A percentile compares a stretch with the other conserved stretches of the same genome.
These are phyloP conservation scores for Aspergillus sp. DNA, from an alignment of 2,329 filamentous ascomycete species.

Conservation along the genomic window DNA sequence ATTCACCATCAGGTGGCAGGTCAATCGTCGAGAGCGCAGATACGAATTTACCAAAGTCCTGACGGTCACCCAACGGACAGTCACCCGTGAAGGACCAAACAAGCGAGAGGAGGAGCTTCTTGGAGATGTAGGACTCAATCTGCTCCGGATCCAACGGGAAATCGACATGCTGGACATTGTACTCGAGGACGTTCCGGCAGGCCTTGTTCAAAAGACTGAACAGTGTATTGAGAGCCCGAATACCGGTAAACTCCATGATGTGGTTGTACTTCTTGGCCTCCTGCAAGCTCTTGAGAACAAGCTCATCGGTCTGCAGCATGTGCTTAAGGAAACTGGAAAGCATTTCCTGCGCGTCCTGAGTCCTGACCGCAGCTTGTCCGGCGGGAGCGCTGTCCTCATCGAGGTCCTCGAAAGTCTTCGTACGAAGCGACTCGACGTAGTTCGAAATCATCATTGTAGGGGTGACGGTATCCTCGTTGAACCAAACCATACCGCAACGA, in stretches of 20 bases:
- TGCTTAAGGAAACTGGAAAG: conserved; percentile 72
- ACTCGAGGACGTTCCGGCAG: conserved; percentile 86
- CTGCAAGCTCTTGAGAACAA: conserved; percentile 69
- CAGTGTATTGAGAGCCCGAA: conserved; percentile 81
- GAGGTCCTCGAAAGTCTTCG: conserved; percentile 83
- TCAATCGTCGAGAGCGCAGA: conserved; percentile 78
- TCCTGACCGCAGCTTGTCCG: conserved; percentile 69
- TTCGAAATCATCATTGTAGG: conserved; percentile 87
- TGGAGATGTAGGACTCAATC: conserved; percentile 79
- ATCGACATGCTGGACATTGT: conserved; percentile 89
- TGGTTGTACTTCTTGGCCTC: conserved; percentile 75
- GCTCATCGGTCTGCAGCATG: conserved; percentile 69
- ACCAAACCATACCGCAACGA: conserved; percentile 99
- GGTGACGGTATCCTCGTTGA: conserved; percentile 95
- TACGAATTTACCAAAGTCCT: conserved; percentile 79
- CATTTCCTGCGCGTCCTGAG: conserved; percentile 68
- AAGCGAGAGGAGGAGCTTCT: conserved; percentile 85
- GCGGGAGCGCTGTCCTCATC: conserved; percentile 82
- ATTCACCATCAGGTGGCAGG: conserved; percentile 69
- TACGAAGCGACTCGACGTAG: conserved; percentile 77
- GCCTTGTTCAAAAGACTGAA: conserved; percentile 95
- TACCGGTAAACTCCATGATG: conserved; percentile 96
- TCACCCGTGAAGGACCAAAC: conserved; percentile 97
- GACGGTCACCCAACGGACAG: conserved; percentile 80
- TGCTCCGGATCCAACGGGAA: conserved; percentile 89